Conservation (phyloP, 2,329 filamentous ascomycete species). For the Didymellaceae sp. region DNA sequence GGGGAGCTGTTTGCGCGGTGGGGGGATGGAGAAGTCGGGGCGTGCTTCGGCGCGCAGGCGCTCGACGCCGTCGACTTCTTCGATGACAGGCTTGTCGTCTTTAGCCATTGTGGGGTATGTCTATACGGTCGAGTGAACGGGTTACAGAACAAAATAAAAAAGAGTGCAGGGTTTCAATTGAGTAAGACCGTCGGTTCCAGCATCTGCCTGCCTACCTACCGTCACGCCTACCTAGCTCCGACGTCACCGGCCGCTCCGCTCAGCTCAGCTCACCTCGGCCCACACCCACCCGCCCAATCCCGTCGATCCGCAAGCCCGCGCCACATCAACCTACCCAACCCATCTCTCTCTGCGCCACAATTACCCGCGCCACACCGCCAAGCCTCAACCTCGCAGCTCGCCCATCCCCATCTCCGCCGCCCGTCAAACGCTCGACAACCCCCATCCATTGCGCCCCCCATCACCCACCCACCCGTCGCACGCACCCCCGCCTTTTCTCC, state of each 20-base stretch:
- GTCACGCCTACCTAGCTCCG: slow-evolving; percentile 14
- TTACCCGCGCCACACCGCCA: slow-evolving; percentile 19
- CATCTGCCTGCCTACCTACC: no score
- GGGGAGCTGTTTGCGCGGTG: slow-evolving; percentile 61
- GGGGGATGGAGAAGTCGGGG: slow-evolving; percentile 56
- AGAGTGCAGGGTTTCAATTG: no score
- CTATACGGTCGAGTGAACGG: not conserved
- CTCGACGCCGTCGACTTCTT: slow-evolving; percentile 47
- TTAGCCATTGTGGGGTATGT: slow-evolving; percentile 44
- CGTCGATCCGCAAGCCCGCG: no score
- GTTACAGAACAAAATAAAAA: not conserved
- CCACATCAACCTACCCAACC: no score
- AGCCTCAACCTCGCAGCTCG: slow-evolving; percentile 25
- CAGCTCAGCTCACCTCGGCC: slow-evolving; percentile 7
- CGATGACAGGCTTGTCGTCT: slow-evolving; percentile 35
- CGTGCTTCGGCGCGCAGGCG: slow-evolving; percentile 52
- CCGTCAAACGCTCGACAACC: slow-evolving; percentile 11
- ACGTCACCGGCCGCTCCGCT: slow-evolving; percentile 18
- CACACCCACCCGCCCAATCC: no score
- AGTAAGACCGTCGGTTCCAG: no score
- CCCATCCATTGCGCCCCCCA: slow-evolving; percentile 44
- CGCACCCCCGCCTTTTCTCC: slow-evolving; percentile 30
- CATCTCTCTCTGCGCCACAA: no score
- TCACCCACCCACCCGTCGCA: slow-evolving; percentile 26
- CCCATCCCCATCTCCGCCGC: slow-evolving; percentile 31